These are phyloP conservation scores for Plasmodium gonderi DNA, from an alignment of 169 alveolate genomes.

Conservation along the genomic window DNA sequence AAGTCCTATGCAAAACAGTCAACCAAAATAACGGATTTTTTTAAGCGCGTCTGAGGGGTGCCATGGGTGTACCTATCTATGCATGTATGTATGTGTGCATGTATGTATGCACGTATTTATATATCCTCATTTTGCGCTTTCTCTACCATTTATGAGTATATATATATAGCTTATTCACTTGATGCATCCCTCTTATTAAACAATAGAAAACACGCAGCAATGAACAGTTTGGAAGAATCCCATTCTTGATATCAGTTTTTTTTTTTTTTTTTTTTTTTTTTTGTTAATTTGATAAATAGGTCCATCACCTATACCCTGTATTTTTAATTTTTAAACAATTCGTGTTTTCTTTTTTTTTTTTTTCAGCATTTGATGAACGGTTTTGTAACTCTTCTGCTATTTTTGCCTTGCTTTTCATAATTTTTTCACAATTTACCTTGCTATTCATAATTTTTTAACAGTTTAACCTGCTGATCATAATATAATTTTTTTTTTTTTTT, in stretches of 20 bases:
- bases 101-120: background rate
- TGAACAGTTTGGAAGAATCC: no score
- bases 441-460: background rate
- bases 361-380: no score
- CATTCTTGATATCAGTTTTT: no score
- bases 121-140: no score
- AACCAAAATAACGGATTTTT: slow-evolving; percentile 65
- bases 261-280: no score
- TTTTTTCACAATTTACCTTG: background rate
- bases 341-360: background rate
- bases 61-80: background rate
- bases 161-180: no score
- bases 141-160: no score
- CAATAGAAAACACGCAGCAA: no score
- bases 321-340: background rate
- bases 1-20: slow-evolving; percentile 31
- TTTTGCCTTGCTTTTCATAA: background rate
- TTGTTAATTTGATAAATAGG: background rate
- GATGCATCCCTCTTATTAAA: no score
- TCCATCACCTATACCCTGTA: background rate
- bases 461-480: background rate
- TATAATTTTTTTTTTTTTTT: background rate
- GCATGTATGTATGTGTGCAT: background rate
- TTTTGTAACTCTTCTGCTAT: background rate
- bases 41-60: slow-evolving; percentile 25